Percentiles rank a stretch among this genome's conserved stretches.
These are phyloP conservation scores for Sedum album DNA, from an alignment of 164 flowering plant genomes.

Conservation along the genomic window DNA sequence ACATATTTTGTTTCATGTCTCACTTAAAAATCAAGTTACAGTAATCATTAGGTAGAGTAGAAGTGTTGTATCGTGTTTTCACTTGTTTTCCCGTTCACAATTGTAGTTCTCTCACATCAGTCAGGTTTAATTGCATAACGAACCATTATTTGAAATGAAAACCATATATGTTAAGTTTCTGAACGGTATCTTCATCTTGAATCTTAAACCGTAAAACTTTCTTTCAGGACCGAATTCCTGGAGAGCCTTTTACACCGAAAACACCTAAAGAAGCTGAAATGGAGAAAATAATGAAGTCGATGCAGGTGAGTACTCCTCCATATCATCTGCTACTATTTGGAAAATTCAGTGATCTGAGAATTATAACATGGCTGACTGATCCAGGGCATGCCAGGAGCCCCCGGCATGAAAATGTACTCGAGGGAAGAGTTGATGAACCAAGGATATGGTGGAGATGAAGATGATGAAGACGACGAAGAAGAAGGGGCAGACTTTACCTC, in stretches of 20 bases:
- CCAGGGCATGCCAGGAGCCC: slow-evolving; percentile 98
- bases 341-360: too few species aligned
- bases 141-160: not conserved
- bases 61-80: too few species aligned
- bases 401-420: slow-evolving; percentile 87
- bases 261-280: slow-evolving; percentile 88
- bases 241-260: slow-evolving; percentile 75
- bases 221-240: slow-evolving; percentile 68
- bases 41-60: not conserved
- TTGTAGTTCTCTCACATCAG: too few species aligned
- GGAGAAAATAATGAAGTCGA: slow-evolving; percentile 74
- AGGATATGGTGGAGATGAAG: slow-evolving; percentile 56
- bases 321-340: too few species aligned
- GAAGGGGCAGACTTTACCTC: slow-evolving; percentile 40
- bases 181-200: not conserved
- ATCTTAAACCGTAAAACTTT: not conserved
- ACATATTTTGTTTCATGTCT: not conserved
- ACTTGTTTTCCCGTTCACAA: too few species aligned
- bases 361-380: not conserved
- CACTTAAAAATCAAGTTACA: not conserved
- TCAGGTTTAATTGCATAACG: too few species aligned
- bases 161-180: too few species aligned
- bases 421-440: slow-evolving; percentile 74
- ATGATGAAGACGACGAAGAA: slow-evolving; percentile 67
- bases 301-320: slow-evolving; percentile 49